Evolutionary conservation across 2,329 filamentous ascomycete genomes (phyloP).

Genomic region (Aureobasidium leucospermi): DNA sequence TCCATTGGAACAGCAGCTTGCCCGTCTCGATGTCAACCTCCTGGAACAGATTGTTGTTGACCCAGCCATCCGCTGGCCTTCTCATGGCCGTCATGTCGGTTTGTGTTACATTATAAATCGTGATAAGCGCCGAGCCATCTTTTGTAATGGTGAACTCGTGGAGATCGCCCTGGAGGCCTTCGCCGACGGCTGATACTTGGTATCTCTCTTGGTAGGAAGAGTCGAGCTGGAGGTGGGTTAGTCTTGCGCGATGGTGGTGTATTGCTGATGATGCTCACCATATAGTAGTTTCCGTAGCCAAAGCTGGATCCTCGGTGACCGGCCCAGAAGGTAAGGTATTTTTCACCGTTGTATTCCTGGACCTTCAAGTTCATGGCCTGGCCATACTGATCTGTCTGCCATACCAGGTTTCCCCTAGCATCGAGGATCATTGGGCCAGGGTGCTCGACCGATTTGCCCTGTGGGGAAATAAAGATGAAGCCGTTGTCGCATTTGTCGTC

Average conservation of each 20-base stretch:
- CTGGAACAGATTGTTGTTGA: constrained; percentile 39
- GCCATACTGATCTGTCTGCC: constrained; percentile 27
- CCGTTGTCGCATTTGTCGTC: constrained; percentile 25
- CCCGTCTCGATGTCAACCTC: constrained; percentile 36
- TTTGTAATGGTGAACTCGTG: constrained; percentile 36
- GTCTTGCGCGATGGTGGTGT: constrained; percentile 17
- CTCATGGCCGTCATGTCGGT: constrained; percentile 22
- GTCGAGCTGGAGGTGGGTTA: constrained; percentile 18
- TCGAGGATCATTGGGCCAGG: constrained; percentile 31
- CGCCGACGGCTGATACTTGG: constrained; percentile 25
- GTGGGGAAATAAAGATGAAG: constrained; percentile 24
- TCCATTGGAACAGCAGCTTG: constrained; percentile 35
- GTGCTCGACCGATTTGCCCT: constrained; percentile 23
- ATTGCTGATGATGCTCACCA: constrained; percentile 17
- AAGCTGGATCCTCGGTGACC: constrained; percentile 26
- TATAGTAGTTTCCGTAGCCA: constrained; percentile 12
- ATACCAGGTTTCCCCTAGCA: constrained; percentile 27
- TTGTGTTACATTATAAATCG: constrained; percentile 34
- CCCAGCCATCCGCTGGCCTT: constrained; percentile 28
- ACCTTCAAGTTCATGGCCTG: constrained; percentile 26
- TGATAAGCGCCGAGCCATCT: constrained; percentile 36
- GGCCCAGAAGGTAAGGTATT: constrained; percentile 34
- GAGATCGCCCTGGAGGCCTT: constrained; percentile 31
- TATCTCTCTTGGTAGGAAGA: constrained; percentile 28
- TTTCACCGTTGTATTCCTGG: constrained; percentile 29